A percentile compares a stretch with the other conserved stretches of the same genome.
Evolutionary conservation across 192 early-diverging fungal species (phyloP).

Genomic region (Coemansia sp.): DNA sequence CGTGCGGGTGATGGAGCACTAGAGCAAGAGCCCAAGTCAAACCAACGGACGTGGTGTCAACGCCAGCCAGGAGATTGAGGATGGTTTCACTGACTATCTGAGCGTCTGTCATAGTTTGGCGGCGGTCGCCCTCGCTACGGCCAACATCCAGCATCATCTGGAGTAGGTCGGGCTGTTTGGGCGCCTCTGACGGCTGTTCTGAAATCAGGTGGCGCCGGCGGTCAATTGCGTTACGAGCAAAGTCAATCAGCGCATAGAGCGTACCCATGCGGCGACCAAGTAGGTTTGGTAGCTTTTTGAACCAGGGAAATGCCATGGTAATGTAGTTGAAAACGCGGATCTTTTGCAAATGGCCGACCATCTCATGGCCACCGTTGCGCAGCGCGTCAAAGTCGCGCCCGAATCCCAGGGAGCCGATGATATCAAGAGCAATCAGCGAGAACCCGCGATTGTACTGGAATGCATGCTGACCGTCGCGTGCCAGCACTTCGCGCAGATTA

Average conservation of each 20-base stretch:
- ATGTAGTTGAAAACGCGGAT: constrained; percentile 35
- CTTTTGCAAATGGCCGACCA: constrained; percentile 15
- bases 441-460: constrained; percentile 31
- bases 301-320: constrained; percentile 40
- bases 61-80: constrained; percentile 46
- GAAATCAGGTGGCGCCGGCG: constrained; percentile 1
- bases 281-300: constrained; percentile 21
- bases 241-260: constrained; percentile 12
- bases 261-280: constrained; percentile 11
- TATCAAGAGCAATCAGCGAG: constrained; percentile 33
- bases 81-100: constrained; percentile 44
- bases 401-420: constrained; percentile 41
- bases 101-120: constrained; percentile 15
- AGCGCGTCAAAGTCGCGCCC: constrained; percentile 26
- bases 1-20: constrained; percentile 40
- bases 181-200: background rate
- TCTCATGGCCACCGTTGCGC: constrained; percentile 17
- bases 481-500: constrained; percentile 14
- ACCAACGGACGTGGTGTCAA: constrained; percentile 46
- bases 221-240: constrained; percentile 22
- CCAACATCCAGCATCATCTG: constrained; percentile 38
- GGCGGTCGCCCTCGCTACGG: background rate
- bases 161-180: constrained; percentile 13
- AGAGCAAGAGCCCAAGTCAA: constrained; percentile 45
- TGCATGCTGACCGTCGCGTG: background rate